These are phyloP conservation scores for Hyaloscypha variabilis DNA, from an alignment of 495 filamentous ascomycete genomes.

Conservation along the genomic window DNA sequence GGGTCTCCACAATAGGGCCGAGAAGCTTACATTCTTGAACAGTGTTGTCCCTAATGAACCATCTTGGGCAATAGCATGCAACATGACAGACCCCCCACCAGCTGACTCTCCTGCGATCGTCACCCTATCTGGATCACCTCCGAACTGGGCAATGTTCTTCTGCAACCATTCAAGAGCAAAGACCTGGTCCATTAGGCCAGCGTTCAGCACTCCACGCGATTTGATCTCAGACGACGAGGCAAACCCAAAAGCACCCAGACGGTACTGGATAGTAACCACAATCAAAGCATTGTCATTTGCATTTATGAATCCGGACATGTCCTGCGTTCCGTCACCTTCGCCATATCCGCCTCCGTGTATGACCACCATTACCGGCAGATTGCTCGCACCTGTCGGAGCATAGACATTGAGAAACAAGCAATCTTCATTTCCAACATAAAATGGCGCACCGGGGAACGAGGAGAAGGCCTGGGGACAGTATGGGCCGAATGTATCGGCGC, in stretches of 20 bases:
- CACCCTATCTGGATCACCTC: conserved; percentile 64
- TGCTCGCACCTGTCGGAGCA: conserved; percentile 45
- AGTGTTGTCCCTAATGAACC: conserved; percentile 36
- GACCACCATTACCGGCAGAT: conserved; percentile 55
- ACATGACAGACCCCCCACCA: conserved; percentile 65
- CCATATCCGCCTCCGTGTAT: conserved; percentile 54
- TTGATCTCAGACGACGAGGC: conserved; percentile 47
- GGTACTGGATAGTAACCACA: conserved; percentile 48
- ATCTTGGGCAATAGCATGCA: conserved; percentile 62
- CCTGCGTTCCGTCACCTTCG: conserved; percentile 37
- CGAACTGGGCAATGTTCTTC: conserved; percentile 66
- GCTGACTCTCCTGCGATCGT: conserved; percentile 75
- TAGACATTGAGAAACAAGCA: conserved; percentile 48
- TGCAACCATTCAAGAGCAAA: conserved; percentile 75
- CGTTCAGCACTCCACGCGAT: conserved; percentile 58
- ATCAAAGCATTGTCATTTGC: conserved; percentile 45
- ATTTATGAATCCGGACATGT: conserved; percentile 41
- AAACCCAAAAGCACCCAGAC: conserved; percentile 65
- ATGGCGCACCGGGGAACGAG: too few species aligned
- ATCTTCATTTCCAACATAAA: conserved; percentile 45
- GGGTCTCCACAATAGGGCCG: too few species aligned
- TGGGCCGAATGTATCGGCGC: not conserved
- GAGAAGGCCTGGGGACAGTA: not conserved
- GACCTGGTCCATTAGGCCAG: conserved; percentile 66
- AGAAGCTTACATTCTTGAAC: conserved; percentile 17